Percentiles rank a stretch among this genome's conserved stretches.
These are phyloP conservation scores for Oryza brachyantha DNA, from an alignment of 176 grass and related monocot genomes.

Conservation along the genomic window DNA sequence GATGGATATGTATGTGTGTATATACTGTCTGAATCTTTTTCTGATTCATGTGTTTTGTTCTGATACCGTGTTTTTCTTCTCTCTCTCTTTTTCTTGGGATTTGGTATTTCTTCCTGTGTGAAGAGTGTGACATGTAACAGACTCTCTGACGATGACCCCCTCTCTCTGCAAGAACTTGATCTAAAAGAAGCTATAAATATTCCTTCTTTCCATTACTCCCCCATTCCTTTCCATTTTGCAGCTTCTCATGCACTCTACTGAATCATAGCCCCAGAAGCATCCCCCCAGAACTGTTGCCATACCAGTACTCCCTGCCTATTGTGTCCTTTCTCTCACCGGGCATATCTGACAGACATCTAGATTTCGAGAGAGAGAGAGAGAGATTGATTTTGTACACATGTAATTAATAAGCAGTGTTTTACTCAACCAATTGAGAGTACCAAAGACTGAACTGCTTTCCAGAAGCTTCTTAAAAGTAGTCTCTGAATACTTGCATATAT, in stretches of 20 bases:
- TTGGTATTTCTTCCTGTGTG: slow-evolving; percentile 22
- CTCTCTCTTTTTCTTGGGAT: slow-evolving; percentile 17
- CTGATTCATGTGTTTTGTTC: background rate
- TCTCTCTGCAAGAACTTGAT: slow-evolving; percentile 41
- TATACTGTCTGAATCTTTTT: slow-evolving; percentile 13
- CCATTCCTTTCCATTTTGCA: slow-evolving; percentile 42
- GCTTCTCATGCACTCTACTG: slow-evolving; percentile 36
- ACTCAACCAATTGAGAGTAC: background rate
- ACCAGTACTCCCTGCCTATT: slow-evolving; percentile 5
- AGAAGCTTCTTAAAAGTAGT: background rate
- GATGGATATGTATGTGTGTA: background rate
- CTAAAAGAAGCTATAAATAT: slow-evolving; percentile 58
- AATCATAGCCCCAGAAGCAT: slow-evolving; percentile 41
- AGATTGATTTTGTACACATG: background rate
- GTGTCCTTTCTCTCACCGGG: background rate
- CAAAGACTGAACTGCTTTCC: background rate
- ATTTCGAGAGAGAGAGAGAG: background rate
- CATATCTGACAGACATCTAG: background rate
- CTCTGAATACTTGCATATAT: slow-evolving; percentile 1
- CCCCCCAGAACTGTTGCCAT: background rate
- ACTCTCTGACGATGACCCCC: slow-evolving; percentile 32
- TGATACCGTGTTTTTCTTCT: background rate
- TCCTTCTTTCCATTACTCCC: slow-evolving; percentile 42
- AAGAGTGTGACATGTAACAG: slow-evolving; percentile 52
- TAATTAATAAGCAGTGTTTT: background rate